Evolutionary conservation across 441 rosid species (phyloP), one percentile per base, ranked within the genome.

Genomic region (Aquilaria agallochum): DNA sequence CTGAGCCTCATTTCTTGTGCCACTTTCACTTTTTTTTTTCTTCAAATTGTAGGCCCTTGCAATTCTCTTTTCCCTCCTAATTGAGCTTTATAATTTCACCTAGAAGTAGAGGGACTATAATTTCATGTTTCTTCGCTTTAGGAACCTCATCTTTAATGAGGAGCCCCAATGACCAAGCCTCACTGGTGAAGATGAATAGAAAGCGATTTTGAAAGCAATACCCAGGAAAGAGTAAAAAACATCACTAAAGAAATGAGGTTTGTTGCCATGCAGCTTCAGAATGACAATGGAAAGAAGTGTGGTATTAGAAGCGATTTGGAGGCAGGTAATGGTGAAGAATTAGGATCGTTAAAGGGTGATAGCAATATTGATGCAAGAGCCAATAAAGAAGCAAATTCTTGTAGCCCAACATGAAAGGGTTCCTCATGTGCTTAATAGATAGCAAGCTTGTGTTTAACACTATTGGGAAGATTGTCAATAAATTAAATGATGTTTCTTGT

Each of bases 221-320:
- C 67, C 98, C 98, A 20, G 98, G 98, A 48, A 97, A 93, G 74
- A 77, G 46, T 72, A 1, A 63, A 76, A 56, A 97, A 97, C 1
- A 90, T 90, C 45, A 83, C 95, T 11, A 92, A 84, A 75, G 98
- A 93, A 76, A 87, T 93, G 96, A 82, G 96, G 71, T 90, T 93
- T 68, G 93, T 93, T n/a, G 95, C 97, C 10, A 85, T 88, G 98
- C 77, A 83, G 68, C 91, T 90, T 55, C 91, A 90, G 56, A 90
- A 93, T 68, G 46, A 78, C 48, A 82, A 81, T 30, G 92, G 93
- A 31, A 83, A 79, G 56, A 83, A 77, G 62, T 66, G 79, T 66
- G 62, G 71, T 63, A 66, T 75, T 72, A 67, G 55, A 46, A 55
- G 45, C 53, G 36, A 11, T 15, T 32, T 60, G 31, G 46, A 27